Base-by-base conservation (phyloP, 169 alveolate species). In the Eimeria necatrix region DNA sequence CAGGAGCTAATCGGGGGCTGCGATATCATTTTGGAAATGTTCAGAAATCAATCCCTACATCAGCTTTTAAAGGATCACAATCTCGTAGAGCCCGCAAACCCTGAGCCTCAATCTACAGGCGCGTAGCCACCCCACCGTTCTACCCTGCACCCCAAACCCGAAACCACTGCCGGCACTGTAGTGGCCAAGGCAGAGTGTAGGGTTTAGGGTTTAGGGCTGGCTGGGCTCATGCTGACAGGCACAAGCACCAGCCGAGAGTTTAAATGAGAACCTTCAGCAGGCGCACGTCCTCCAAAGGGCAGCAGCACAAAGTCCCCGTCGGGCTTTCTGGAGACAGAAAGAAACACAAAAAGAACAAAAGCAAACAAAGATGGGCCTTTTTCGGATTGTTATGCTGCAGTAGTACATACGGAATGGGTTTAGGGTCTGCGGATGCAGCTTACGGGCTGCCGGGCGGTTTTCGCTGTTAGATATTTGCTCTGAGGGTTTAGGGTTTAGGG, bases 401-500 rank as follows among this genome's bases (percentile, higher is more conserved):
- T 32, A 70, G 80, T 41, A 49, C 32, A 24, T 70, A 70, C 51
- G 51, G 80, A 24, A 24, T 70, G 32, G 80, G 41, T 32, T 32
- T 32, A 32, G 41, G 41, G 3, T 32, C 2, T 32, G 22, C 46
- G n/a, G 18, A 0, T n/a, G 14, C n/a, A 61, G 22, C 41, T 32
- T 32, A 32, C 41, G 41, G 41, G 41, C 41, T 32, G 18, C 14
- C 32, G 10, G 14, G 4, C 7, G n/a, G 24, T 6, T 18, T 61
- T 61, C 0, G 24, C 7, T 0, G 2, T 61, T 10, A 61, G 74
- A 14, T n/a, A 20, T 1, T 61, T 20, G 74, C 41, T 16, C 18
- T 70, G 22, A 70, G 80, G 80, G 80, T 70, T 70, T 70, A 4
- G 56, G 56, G 84, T 73, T 73, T 73, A 73, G 83, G 83, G 52